Percentiles rank a stretch among this genome's conserved stretches.
Conservation (phyloP, 345 rosid species). For the Syzygium grande region DNA sequence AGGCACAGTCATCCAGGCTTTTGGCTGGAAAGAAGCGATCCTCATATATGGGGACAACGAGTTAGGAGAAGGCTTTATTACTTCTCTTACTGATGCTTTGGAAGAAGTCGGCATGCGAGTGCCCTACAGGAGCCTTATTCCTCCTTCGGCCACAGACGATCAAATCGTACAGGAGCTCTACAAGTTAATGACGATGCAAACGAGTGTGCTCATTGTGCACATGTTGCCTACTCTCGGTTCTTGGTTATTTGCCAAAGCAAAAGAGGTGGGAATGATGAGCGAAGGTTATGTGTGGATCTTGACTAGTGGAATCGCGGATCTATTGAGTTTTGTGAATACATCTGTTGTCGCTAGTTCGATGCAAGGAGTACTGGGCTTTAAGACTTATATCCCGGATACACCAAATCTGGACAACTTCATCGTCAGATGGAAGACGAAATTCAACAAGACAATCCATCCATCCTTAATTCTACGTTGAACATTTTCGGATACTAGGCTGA, state of each 20-base stretch:
- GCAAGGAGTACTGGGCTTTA: neutral
- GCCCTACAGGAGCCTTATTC: neutral
- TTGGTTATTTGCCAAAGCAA: neutral
- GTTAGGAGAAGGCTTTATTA: neutral
- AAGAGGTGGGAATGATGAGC: neutral
- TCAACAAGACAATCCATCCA: neutral
- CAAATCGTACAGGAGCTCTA: neutral
- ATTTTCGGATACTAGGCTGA: neutral
- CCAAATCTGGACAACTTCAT: neutral
- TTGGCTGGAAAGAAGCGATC: neutral
- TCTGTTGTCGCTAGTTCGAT: neutral
- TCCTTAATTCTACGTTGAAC: neutral
- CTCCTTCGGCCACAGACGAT: neutral
- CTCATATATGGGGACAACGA: neutral
- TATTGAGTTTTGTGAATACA: neutral
- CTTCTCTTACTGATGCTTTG: neutral
- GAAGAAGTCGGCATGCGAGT: neutral
- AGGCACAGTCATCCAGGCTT: neutral
- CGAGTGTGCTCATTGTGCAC: neutral
- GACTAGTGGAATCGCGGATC: neutral
- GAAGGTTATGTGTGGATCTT: neutral
- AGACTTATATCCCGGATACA: neutral
- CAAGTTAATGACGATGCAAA: neutral
- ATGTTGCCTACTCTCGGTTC: neutral
- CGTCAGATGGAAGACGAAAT: neutral